Conservation (phyloP, 2,329 filamentous ascomycete genomes). For the Gyromitra esculenta region DNA sequence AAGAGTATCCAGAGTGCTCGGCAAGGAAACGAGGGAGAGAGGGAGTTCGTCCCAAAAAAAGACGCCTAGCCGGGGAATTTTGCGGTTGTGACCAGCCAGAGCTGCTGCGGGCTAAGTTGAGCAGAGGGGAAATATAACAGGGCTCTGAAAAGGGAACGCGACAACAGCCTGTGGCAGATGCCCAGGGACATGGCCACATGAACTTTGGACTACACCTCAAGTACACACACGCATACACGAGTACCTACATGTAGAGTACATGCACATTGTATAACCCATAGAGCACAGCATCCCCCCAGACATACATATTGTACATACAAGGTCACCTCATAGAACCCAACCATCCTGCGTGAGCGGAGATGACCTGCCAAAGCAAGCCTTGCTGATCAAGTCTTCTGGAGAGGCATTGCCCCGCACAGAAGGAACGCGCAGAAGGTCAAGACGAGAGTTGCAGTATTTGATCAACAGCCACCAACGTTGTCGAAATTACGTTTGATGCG, state of each 20-base stretch:
- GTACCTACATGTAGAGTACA: conserved; percentile 49
- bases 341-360: conserved; percentile 52
- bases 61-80: conserved; percentile 51
- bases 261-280: conserved; percentile 23
- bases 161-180: conserved; percentile 44
- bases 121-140: conserved; percentile 12
- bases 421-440: conserved; percentile 49
- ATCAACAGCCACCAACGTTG: conserved; percentile 52
- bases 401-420: conserved; percentile 48
- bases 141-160: conserved; percentile 40
- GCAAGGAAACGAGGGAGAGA: conserved; percentile 26
- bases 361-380: conserved; percentile 52
- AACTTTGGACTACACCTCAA: conserved; percentile 32
- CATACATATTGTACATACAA: conserved; percentile 26
- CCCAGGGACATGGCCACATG: conserved; percentile 34
- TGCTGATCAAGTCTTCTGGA: conserved; percentile 44
- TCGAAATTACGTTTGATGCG: conserved; percentile 53
- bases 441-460: conserved; percentile 50
- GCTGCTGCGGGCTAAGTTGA: conserved; percentile 16
- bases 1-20: conserved; percentile 34
- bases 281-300: conserved; percentile 29
- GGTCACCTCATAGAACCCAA: conserved; percentile 41
- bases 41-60: conserved; percentile 45
- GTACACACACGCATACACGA: conserved; percentile 44
- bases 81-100: conserved; percentile 34